Conservation (phyloP, 805 yeast species). For the Komagataella kurtzmanii region DNA sequence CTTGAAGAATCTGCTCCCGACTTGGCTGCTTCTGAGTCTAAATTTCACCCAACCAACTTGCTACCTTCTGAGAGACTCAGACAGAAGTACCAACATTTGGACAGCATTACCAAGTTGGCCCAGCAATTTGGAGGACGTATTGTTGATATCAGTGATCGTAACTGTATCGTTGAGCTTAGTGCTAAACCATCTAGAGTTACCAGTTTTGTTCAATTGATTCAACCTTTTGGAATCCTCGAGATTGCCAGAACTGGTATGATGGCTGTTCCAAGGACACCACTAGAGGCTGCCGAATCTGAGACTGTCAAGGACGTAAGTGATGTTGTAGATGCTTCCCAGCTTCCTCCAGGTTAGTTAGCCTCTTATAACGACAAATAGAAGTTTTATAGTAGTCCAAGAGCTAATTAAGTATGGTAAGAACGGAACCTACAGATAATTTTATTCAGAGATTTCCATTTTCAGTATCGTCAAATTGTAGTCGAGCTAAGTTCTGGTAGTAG, state of each 20-base stretch:
- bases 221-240: slow-evolving; percentile 94
- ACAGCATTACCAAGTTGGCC: slow-evolving; percentile 68
- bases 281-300: slow-evolving; percentile 34
- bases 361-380: background rate
- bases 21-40: slow-evolving; percentile 25
- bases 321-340: slow-evolving; percentile 73
- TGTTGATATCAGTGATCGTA: slow-evolving; percentile 85
- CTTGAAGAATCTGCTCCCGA: slow-evolving; percentile 26
- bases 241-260: slow-evolving; percentile 97
- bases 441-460: background rate
- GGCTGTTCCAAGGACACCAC: slow-evolving; percentile 94
- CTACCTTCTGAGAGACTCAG: slow-evolving; percentile 87
- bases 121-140: slow-evolving; percentile 86
- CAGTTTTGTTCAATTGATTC: slow-evolving; percentile 75
- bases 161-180: slow-evolving; percentile 84
- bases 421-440: background rate
- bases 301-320: slow-evolving; percentile 44
- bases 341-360: slow-evolving; percentile 78
- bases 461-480: background rate
- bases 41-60: slow-evolving; percentile 79
- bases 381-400: background rate
- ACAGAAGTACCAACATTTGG: slow-evolving; percentile 83
- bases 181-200: slow-evolving; percentile 90
- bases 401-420: background rate
- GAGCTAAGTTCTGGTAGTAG: background rate